Conservation (phyloP, 73 alveolate genomes). For the Tetrahymena thermophila region DNA sequence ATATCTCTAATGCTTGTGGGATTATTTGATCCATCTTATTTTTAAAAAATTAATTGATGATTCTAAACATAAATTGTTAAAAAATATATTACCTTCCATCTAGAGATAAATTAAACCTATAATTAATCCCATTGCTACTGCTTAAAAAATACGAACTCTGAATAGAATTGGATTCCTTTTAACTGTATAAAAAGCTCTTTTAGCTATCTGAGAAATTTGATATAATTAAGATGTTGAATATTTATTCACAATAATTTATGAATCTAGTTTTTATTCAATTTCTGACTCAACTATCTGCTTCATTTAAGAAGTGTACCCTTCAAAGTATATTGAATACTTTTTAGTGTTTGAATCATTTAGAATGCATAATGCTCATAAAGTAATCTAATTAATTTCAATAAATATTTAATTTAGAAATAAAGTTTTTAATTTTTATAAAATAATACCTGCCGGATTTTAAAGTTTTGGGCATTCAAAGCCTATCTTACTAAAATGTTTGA, state of each 20-base stretch:
- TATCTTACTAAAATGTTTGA: constrained; percentile 1
- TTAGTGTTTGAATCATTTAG: background rate
- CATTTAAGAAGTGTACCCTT: background rate
- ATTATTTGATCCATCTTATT: background rate
- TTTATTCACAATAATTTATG: background rate
- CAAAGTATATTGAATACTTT: background rate
- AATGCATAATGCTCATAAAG: background rate
- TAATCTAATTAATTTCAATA: background rate
- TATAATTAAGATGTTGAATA: background rate
- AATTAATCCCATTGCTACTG: background rate
- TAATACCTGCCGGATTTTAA: constrained; percentile 36
- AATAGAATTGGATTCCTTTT: background rate
- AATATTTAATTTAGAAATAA: too few relatives aligned
- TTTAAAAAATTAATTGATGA: background rate
- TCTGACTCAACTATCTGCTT: background rate
- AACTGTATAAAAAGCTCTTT: background rate
- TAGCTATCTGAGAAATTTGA: background rate
- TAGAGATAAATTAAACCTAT: background rate
- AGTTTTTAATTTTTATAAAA: too few relatives aligned
- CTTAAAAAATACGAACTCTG: background rate
- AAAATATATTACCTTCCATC: background rate
- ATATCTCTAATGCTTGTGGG: background rate
- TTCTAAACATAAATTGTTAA: background rate
- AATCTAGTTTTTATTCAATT: background rate
- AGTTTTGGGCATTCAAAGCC: constrained; percentile 34